phyloP scores from a whole-genome alignment of 495 filamentous ascomycete genomes.

The Talaromyces ruber region DNA sequence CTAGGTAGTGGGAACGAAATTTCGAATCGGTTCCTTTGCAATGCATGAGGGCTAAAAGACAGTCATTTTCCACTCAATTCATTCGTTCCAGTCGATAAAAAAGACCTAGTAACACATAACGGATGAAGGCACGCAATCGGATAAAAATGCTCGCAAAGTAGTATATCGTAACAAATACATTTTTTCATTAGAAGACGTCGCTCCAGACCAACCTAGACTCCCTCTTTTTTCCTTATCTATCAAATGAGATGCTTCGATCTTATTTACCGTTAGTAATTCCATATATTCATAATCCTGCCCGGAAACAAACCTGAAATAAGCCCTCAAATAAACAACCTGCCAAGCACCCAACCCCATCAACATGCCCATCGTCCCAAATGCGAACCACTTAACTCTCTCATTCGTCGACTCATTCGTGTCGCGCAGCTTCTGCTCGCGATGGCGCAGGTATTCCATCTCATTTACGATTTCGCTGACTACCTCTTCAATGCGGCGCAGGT shows the following conservation, averaged over 20 bases:
- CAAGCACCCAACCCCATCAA: conserved; percentile 83
- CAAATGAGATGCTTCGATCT: conserved; percentile 10
- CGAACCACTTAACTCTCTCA: conserved; percentile 97
- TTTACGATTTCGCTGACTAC: conserved; percentile 70
- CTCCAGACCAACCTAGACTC: not conserved
- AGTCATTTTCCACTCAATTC: not conserved
- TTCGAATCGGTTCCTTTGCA: too few species aligned
- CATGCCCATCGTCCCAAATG: conserved; percentile 89
- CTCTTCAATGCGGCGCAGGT: conserved; percentile 88
- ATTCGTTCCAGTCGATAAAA: not conserved
- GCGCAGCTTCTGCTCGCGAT: conserved; percentile 85
- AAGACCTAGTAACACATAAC: not conserved
- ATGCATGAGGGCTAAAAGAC: not conserved
- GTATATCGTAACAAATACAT: not conserved
- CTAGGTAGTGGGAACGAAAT: too few species aligned
- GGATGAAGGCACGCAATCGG: not conserved
- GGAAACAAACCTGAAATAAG: conserved; percentile 81
- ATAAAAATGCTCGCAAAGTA: not conserved
- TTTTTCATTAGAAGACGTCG: not conserved
- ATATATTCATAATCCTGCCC: too few species aligned
- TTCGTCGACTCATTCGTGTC: conserved; percentile 99
- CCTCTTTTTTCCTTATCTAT: not conserved
- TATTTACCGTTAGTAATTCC: not conserved
- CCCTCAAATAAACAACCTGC: conserved; percentile 95
- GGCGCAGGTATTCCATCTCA: conserved; percentile 89